phyloP scores from a whole-genome alignment of 148 eudicot species.

The Nyssa sinensis region DNA sequence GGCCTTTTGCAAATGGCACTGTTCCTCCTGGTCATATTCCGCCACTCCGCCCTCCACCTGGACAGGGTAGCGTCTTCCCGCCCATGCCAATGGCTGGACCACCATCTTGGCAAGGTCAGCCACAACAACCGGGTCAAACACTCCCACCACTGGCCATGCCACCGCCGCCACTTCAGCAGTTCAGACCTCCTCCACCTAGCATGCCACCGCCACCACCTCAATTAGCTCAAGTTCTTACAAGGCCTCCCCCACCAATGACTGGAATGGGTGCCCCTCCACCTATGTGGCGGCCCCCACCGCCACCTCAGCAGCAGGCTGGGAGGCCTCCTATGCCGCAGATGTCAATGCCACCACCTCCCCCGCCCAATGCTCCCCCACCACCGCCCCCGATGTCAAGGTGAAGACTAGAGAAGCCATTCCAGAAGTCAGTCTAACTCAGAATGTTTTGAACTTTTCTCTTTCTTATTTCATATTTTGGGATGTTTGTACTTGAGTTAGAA shows the following conservation, averaged over 20 bases:
- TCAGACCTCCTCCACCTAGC: conserved; percentile 50
- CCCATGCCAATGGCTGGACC: conserved; percentile 56
- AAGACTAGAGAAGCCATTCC: neutral
- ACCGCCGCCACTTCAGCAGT: conserved; percentile 59
- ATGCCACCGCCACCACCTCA: conserved; percentile 79
- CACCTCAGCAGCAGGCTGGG: conserved; percentile 52
- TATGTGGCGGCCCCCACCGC: conserved; percentile 59
- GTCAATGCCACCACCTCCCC: conserved; percentile 58
- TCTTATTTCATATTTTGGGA: neutral
- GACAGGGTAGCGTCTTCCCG: conserved; percentile 36
- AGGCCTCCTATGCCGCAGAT: conserved; percentile 62
- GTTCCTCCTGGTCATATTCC: conserved; percentile 59
- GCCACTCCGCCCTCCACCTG: conserved; percentile 52
- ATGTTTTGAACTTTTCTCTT: no score
- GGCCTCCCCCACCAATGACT: conserved; percentile 53
- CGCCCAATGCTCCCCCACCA: conserved; percentile 20
- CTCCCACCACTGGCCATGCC: conserved; percentile 40
- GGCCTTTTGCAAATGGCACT: conserved; percentile 66
- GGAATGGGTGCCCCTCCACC: conserved; percentile 51
- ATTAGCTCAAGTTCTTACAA: conserved; percentile 28
- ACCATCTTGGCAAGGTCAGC: conserved; percentile 69
- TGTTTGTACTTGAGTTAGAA: neutral
- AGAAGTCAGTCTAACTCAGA: no score
- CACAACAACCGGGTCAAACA: conserved; percentile 39
- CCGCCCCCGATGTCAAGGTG: conserved; percentile 21